These are phyloP conservation scores for Daldinia grandis DNA, from an alignment of 495 filamentous ascomycete species.

Conservation along the genomic window DNA sequence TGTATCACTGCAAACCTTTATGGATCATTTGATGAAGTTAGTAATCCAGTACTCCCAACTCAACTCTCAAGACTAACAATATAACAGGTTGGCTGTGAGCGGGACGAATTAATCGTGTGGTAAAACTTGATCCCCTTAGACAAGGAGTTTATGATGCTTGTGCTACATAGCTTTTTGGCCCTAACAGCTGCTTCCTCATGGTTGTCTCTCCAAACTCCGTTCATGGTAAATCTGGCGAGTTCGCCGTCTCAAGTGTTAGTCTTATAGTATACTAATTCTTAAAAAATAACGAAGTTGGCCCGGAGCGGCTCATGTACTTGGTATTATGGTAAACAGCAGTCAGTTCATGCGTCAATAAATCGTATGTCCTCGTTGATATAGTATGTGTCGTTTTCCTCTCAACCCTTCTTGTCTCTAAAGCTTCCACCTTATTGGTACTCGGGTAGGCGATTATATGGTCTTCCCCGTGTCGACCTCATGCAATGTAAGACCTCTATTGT, in stretches of 20 bases:
- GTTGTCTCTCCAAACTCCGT: not conserved
- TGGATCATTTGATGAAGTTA: constrained; percentile 99
- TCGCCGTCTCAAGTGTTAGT: not conserved
- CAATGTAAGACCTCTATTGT: too few species aligned
- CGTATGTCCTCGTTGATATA: not conserved
- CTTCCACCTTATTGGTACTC: not conserved
- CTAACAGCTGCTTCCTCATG: not conserved
- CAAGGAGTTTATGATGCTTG: constrained; percentile 1
- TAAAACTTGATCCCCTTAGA: not conserved
- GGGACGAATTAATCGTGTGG: constrained; percentile 58
- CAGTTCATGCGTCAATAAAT: constrained; percentile 8
- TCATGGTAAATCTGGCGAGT: not conserved
- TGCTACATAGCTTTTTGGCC: not conserved
- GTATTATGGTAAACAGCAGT: constrained; percentile 13
- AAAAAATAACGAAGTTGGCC: not conserved
- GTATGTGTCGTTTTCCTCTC: not conserved
- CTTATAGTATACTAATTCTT: not conserved
- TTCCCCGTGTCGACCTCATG: not conserved
- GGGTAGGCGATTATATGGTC: not conserved
- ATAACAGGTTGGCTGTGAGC: constrained; percentile 61
- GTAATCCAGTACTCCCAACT: constrained; percentile 47
- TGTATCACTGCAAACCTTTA: constrained; percentile 97
- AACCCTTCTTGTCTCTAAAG: not conserved
- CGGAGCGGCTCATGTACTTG: not conserved
- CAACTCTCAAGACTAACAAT: constrained; percentile 18